Percentiles rank a stretch among this genome's conserved stretches.
phyloP scores from a whole-genome alignment of 306 rosid species.

The Cotoneaster glaucophyllus region DNA sequence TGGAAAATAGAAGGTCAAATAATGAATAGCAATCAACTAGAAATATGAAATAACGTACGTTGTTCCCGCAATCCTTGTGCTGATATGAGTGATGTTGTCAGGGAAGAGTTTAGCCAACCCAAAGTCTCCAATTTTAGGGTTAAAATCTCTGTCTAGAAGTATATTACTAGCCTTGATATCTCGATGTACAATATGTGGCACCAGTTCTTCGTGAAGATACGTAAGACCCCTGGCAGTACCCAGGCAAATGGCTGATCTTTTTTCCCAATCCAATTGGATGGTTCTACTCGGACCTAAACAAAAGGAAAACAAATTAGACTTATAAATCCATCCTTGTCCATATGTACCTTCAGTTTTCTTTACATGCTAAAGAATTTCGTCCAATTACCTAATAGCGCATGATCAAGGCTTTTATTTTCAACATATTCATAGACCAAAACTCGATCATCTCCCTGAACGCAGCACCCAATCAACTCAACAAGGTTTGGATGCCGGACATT shows the following conservation, averaged over 20 bases:
- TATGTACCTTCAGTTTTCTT: slow-evolving; percentile 2
- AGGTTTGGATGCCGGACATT: slow-evolving; percentile 80
- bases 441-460: slow-evolving; percentile 59
- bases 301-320: slow-evolving; percentile 7
- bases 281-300: slow-evolving; percentile 37
- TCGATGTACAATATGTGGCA: slow-evolving; percentile 84
- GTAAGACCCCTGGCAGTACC: slow-evolving; percentile 77
- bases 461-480: slow-evolving; percentile 85
- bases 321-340: not conserved
- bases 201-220: slow-evolving; percentile 87
- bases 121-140: slow-evolving; percentile 93
- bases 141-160: slow-evolving; percentile 64
- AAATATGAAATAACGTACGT: slow-evolving; percentile 58
- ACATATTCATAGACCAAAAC: slow-evolving; percentile 75
- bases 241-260: slow-evolving; percentile 69
- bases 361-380: slow-evolving; percentile 1
- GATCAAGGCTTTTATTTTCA: slow-evolving; percentile 76
- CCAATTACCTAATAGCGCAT: slow-evolving; percentile 60
- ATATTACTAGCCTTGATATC: slow-evolving; percentile 95
- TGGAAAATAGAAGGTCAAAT: slow-evolving; percentile 8
- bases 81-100: slow-evolving; percentile 83
- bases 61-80: slow-evolving; percentile 98
- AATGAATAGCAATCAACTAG: slow-evolving; percentile 15
- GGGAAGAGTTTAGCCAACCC: slow-evolving; percentile 97
- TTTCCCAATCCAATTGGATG: slow-evolving; percentile 61